These are phyloP conservation scores for Fusarium albidum DNA, from an alignment of 2,329 filamentous ascomycete genomes.

Conservation along the genomic window DNA sequence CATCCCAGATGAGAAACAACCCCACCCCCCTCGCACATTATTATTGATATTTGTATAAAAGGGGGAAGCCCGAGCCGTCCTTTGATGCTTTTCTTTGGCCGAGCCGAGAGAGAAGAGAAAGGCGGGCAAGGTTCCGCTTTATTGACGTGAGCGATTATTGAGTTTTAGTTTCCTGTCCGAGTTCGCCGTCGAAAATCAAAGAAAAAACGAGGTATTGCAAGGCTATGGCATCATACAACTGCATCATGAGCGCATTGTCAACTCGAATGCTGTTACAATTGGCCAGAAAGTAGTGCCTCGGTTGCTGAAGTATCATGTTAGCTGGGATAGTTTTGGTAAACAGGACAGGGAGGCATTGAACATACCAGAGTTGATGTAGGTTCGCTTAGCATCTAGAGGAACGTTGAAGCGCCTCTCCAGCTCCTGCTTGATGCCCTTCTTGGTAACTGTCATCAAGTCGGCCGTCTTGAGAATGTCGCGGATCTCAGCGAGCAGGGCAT, in stretches of 20 bases:
- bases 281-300: conserved; percentile 80
- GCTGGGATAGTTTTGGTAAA: conserved; percentile 1
- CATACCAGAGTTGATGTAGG: conserved; percentile 92
- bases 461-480: conserved; percentile 90
- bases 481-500: conserved; percentile 91
- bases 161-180: conserved; percentile 36
- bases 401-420: conserved; percentile 90
- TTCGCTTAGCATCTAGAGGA: conserved; percentile 83
- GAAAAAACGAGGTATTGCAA: conserved; percentile 23
- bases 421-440: conserved; percentile 97
- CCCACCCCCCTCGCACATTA: conserved; percentile 29
- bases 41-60: conserved; percentile 36
- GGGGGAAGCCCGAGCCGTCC: conserved; percentile 12
- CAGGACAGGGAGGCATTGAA: background rate
- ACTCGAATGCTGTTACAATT: conserved; percentile 60
- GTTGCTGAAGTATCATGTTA: conserved; percentile 62
- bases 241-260: conserved; percentile 15
- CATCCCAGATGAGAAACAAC: conserved; percentile 17
- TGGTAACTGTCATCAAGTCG: conserved; percentile 97
- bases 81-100: conserved; percentile 5
- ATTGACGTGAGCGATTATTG: conserved; percentile 29
- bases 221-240: conserved; percentile 31
- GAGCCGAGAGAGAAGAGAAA: conserved; percentile 24
- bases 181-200: conserved; percentile 32
- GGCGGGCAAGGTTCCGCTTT: conserved; percentile 9